These are phyloP conservation scores for Heteromeles arbutifolia DNA, from an alignment of 306 rosid genomes.

Conservation along the genomic window DNA sequence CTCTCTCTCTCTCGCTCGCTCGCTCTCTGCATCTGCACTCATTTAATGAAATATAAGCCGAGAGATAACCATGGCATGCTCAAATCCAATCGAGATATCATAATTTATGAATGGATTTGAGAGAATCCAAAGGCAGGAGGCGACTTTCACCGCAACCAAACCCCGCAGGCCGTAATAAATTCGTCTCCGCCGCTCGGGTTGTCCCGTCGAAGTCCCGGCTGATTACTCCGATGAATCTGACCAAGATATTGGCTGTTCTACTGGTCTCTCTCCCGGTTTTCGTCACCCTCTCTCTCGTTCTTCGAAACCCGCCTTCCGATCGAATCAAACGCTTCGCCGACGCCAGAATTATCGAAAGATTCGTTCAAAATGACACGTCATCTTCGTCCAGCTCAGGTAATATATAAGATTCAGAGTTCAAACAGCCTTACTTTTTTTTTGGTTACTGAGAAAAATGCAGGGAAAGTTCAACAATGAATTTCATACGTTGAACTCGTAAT, in stretches of 20 bases:
- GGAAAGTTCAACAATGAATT: neutral
- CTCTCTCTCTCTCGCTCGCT: neutral
- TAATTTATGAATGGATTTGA: conserved; percentile 13
- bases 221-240: conserved; percentile 11
- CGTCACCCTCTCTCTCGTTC: conserved; percentile 15
- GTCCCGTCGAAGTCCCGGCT: conserved; percentile 3
- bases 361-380: neutral
- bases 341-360: conserved; percentile 21
- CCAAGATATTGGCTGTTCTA: conserved; percentile 21
- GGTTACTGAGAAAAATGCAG: neutral
- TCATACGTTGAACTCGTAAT: neutral
- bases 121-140: conserved; percentile 2
- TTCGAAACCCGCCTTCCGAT: conserved; percentile 17
- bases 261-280: conserved; percentile 29
- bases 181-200: neutral
- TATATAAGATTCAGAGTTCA: neutral
- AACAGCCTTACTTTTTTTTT: neutral
- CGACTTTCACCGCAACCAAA: neutral
- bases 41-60: neutral
- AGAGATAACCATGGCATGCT: neutral
- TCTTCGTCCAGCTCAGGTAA: neutral
- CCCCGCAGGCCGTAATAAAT: neutral
- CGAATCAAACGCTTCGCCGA: conserved; percentile 21
- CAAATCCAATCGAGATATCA: neutral
- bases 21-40: neutral